Conservation (phyloP, 2,329 filamentous ascomycete species). For the Colletotrichum graminicola region DNA sequence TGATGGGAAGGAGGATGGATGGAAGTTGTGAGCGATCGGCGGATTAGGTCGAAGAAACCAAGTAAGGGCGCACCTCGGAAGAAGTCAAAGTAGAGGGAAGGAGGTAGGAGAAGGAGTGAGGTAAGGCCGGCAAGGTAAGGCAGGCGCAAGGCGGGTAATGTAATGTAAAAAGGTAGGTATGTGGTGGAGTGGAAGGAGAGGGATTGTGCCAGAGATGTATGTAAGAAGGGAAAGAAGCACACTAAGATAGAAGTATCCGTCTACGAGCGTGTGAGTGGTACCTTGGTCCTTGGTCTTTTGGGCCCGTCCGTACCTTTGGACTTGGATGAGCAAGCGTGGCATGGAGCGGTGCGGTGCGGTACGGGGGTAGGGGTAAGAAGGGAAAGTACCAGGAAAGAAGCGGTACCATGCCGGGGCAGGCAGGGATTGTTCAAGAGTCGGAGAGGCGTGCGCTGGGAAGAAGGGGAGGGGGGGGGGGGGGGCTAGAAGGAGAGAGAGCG, state of each 20-base stretch:
- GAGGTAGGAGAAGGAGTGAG: conserved; percentile 20
- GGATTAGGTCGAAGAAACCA: conserved; percentile 19
- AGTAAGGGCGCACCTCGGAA: neutral
- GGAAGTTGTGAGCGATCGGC: conserved; percentile 15
- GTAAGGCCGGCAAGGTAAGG: conserved; percentile 21
- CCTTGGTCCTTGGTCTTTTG: conserved; percentile 10
- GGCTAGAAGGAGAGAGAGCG: neutral
- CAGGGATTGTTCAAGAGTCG: conserved; percentile 8
- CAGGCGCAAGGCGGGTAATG: conserved; percentile 38
- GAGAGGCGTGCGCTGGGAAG: conserved; percentile 3
- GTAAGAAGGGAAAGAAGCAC: conserved; percentile 33
- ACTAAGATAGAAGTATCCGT: conserved; percentile 31
- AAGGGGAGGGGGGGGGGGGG: neutral
- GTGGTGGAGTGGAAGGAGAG: conserved; percentile 29
- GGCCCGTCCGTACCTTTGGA: conserved; percentile 17
- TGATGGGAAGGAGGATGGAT: conserved; percentile 6
- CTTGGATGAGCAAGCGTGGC: conserved; percentile 26
- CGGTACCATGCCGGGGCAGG: conserved; percentile 11
- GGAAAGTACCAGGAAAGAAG: conserved; percentile 19
- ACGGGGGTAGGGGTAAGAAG: conserved; percentile 26
- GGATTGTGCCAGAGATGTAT: conserved; percentile 40
- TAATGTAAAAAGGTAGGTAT: conserved; percentile 35
- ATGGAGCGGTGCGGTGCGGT: conserved; percentile 39
- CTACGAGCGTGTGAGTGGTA: conserved; percentile 9
- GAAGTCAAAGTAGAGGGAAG: conserved; percentile 13